These are phyloP conservation scores for Fonsecaea nubica DNA, from an alignment of 2,329 filamentous ascomycete genomes.

Conservation along the genomic window DNA sequence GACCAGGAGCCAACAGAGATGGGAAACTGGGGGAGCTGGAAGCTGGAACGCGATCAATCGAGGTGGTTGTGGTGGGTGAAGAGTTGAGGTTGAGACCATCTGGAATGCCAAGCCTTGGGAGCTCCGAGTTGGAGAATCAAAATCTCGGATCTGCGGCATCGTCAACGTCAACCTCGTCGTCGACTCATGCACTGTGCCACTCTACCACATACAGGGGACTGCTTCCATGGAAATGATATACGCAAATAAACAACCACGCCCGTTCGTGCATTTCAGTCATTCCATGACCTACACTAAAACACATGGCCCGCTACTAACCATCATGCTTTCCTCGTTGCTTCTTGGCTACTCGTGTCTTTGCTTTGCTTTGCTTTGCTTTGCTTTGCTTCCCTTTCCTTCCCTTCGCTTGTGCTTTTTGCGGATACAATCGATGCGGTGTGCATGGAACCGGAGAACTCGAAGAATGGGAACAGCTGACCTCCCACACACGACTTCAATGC, in stretches of 20 bases:
- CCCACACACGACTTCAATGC: conserved; percentile 9
- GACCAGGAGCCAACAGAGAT: too few relatives aligned
- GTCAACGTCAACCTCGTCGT: neutral
- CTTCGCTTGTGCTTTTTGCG: neutral
- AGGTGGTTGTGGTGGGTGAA: conserved; percentile 5
- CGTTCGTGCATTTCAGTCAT: neutral
- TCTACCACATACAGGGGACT: too few relatives aligned
- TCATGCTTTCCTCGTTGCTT: conserved; percentile 10
- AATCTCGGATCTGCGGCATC: conserved; percentile 14
- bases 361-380: conserved; percentile 1
- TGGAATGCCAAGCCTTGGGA: conserved; percentile 16
- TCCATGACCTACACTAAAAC: neutral
- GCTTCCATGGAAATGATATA: neutral
- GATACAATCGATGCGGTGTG: conserved; percentile 10
- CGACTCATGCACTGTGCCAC: neutral
- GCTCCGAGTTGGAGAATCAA: conserved; percentile 7
- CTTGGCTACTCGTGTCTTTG: conserved; percentile 6
- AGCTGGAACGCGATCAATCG: neutral
- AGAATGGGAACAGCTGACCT: conserved; percentile 12
- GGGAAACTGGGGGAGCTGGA: neutral
- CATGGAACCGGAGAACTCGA: conserved; percentile 16
- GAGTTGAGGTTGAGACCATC: conserved; percentile 7
- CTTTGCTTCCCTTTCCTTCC: neutral
- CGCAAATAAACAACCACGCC: neutral
- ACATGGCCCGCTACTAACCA: conserved; percentile 1